Conservation (phyloP, 202 grass and related monocot species). For the Schoenoplectus triqueter region DNA sequence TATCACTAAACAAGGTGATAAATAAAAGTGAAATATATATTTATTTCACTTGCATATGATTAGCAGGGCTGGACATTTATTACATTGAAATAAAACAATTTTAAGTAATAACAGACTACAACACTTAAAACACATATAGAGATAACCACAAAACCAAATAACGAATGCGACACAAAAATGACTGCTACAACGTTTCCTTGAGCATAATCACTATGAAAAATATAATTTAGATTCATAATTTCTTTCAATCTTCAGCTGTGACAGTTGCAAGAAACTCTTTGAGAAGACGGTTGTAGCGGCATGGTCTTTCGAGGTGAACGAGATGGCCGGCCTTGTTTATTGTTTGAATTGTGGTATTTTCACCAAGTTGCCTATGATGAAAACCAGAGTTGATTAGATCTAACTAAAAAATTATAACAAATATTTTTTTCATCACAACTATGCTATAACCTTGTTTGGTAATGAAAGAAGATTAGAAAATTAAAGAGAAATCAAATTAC, state of each 20-base stretch:
- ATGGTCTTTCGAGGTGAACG: constrained; percentile 82
- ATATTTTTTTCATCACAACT: not conserved
- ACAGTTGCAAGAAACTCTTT: constrained; percentile 75
- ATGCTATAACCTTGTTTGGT: not conserved
- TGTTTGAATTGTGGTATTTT: constrained; percentile 67
- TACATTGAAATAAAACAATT: constrained; percentile 20
- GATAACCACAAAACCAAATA: not conserved
- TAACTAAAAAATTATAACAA: not conserved
- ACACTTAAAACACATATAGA: not conserved
- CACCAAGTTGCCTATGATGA: constrained; percentile 66
- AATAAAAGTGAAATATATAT: constrained; percentile 1
- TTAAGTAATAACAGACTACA: constrained; percentile 2
- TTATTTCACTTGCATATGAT: not conserved
- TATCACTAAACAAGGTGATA: not conserved
- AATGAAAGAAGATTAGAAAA: not conserved
- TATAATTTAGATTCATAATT: constrained; percentile 32
- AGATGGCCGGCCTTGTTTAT: constrained; percentile 83
- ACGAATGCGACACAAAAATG: not conserved
- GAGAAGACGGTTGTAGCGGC: constrained; percentile 63
- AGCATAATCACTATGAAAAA: not conserved
- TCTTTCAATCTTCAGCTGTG: constrained; percentile 41
- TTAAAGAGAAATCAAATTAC: not conserved
- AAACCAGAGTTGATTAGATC: not conserved
- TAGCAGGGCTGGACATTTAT: not conserved
- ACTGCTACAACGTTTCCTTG: not conserved